Percentiles rank a stretch among this genome's conserved stretches.
Conservation (phyloP, 257 asterid species). For the Solanum rostratum region DNA sequence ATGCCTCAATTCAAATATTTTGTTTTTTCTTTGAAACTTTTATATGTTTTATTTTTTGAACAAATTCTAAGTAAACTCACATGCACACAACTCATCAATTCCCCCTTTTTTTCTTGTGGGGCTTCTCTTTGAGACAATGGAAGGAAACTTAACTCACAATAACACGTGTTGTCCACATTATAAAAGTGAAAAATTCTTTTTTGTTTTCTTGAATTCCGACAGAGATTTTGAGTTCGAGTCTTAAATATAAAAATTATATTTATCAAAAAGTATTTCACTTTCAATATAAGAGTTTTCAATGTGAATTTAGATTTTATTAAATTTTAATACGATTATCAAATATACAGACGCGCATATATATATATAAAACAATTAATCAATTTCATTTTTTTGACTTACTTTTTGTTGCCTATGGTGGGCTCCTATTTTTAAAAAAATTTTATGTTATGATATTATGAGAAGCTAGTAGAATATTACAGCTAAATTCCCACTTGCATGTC, state of each 20-base stretch:
- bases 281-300: background rate
- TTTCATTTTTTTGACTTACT: background rate
- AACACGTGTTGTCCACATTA: background rate
- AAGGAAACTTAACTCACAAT: background rate
- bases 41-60: background rate
- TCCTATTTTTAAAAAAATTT: background rate
- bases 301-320: background rate
- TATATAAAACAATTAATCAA: background rate
- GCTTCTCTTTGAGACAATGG: background rate
- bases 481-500: constrained; percentile 9
- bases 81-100: constrained; percentile 10
- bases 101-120: background rate
- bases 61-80: constrained; percentile 1
- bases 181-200: background rate
- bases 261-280: background rate
- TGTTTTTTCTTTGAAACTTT: background rate
- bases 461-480: background rate
- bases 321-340: background rate
- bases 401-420: background rate
- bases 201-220: background rate
- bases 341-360: background rate
- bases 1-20: background rate
- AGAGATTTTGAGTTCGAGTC: fast-evolving
- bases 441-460: background rate
- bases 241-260: background rate